Percentiles rank a stretch among this genome's conserved stretches.
Conservation (phyloP, 345 rosid species). For the Lepidium africanum region DNA sequence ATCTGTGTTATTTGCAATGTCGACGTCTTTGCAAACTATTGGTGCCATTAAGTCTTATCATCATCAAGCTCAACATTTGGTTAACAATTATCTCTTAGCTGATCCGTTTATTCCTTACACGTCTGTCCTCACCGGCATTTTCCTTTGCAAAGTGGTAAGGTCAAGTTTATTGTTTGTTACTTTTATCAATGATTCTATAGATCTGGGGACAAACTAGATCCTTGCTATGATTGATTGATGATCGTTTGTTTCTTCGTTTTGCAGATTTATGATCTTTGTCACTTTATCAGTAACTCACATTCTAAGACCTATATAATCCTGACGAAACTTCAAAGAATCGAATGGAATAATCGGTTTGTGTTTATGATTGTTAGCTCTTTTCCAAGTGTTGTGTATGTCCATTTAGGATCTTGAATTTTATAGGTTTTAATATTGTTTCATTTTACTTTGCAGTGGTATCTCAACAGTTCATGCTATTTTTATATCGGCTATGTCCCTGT, state of each 20-base stretch:
- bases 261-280: conserved; percentile 70
- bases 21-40: conserved; percentile 25
- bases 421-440: neutral
- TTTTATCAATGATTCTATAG: neutral
- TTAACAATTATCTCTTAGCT: conserved; percentile 57
- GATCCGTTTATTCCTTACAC: conserved; percentile 74
- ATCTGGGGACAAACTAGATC: neutral
- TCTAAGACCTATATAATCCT: conserved; percentile 59
- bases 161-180: neutral
- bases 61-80: conserved; percentile 61
- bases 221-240: neutral
- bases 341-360: conserved; percentile 90
- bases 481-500: conserved; percentile 56
- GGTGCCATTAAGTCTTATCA: conserved; percentile 47
- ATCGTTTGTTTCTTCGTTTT: neutral
- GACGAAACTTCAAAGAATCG: conserved; percentile 55
- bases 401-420: neutral
- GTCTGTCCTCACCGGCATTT: conserved; percentile 63
- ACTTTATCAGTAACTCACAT: conserved; percentile 58
- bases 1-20: conserved; percentile 13
- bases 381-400: neutral
- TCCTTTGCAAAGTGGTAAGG: conserved; percentile 87
- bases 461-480: conserved; percentile 80
- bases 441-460: conserved; percentile 50
- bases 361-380: conserved; percentile 3